Evolutionary conservation across 1,284 basidiomycete genomes (phyloP), one percentile per base, ranked within the genome.

Genomic region (Athelia sp.): DNA sequence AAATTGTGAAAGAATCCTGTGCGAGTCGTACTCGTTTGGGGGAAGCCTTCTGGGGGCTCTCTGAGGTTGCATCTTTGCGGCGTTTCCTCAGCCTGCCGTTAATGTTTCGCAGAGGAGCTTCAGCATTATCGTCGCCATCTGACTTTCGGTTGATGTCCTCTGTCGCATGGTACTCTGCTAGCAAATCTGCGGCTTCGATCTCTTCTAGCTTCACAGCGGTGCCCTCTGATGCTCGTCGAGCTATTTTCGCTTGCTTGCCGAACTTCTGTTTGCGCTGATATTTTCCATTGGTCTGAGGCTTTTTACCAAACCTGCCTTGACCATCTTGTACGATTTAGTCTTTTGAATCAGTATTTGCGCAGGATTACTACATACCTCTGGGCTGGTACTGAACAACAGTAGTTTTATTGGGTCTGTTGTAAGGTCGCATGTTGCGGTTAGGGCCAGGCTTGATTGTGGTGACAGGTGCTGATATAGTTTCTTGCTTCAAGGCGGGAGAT

Each of bases 261-360:
- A 56, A 50, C 48, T 66, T 54, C 50, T 68, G 68, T 58, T 66
- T 72, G 55, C 74, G 66, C 59, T 69, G 58, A 54, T 63, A 68
- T 59, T 69, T 62, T 54, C 81, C 81, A 51, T 84, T 82, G 9
- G 70, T 73, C 18, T 69, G 68, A 9, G 36, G n/a, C 36, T 40
- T 40, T n/a, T n/a, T 40, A 9, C 36, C 36, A 40, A 40, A 40
- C 36, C 36, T 40, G n/a, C 36, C 36, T 40, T 40, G 36, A 21
- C 36, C 36, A 40, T 40, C 36, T 40, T n/a, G 8, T 40, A 17
- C 36, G n/a, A 40, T 6, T 40, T 40, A 40, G n/a, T n/a, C n/a
- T n/a, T n/a, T n/a, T n/a, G n/a, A 17, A 40, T 29, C 4, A 8
- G 36, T 9, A 17, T 6, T 21, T 21, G 4, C 6, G 15, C 36